Base-by-base conservation (phyloP, 1,284 basidiomycete genomes). In the Athelia sp. region DNA sequence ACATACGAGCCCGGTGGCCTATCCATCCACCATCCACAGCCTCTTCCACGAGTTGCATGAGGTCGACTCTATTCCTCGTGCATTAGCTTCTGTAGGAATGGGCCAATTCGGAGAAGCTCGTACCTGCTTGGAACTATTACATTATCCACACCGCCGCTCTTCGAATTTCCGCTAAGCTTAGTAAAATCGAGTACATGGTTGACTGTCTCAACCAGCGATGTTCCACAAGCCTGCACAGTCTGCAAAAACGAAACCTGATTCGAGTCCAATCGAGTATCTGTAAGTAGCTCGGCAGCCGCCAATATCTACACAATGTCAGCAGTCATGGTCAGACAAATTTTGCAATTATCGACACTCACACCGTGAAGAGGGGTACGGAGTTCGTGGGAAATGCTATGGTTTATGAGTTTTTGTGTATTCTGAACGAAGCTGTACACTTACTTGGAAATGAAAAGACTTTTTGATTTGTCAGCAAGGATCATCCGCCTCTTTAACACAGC, bases 161-260 rank as follows among this genome's bases (percentile, higher is more conserved):
- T 90, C 36, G 84, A 74, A 56, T 87, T 88, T n/a, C 93, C 93
- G 60, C 90, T 94, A 18, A 97, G 77, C 64, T 98, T 98, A 31
- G 94, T 97, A 63, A 96, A 98, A 66, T 98, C 95, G 32, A 98
- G 75, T 4, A 98, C 95, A 60, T 98, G 95, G 62, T 98, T 98
- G 51, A 98, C 94, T 2, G 89, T 90, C 68, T 91, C 89, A 14
- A 89, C 86, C 3, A 91, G 74, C 1, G 88, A 90, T 17, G 84
- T 90, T 15, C 88, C 88, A 58, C 90, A 92, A n/a, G 88, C 89
- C 62, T 90, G 85, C 1, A 92, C 86, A 0, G 92, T 94, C 60
- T 92, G 87, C 49, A 98, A 71, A 69, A 95, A 97, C 0, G 93
- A 93, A 3, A 75, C 68, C 64, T 98, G 95, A 19, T 85, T 85